Evolutionary conservation across 257 asterid species (phyloP), one percentile per base, ranked within the genome.

Genomic region (Ajuga chamaepitys): DNA sequence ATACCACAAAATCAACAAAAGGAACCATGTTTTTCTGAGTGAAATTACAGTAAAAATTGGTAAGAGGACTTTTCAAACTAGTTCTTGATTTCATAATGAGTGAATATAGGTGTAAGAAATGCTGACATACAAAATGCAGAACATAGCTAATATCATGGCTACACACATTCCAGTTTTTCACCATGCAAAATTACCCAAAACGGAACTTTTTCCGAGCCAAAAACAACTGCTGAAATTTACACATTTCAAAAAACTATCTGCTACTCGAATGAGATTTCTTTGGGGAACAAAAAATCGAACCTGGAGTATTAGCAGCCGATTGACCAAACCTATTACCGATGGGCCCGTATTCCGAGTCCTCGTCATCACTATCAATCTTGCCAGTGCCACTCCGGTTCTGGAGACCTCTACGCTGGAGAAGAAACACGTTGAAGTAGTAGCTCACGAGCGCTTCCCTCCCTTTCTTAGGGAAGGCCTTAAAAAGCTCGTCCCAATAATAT

Each of bases 351-450:
- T 81, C 88, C 3, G 89, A 66, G 4, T 86, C 88, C 58, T 88
- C 99, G 7, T 88, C 95, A 9, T 90, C 99, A 56, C 98, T 94
- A 75, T 83, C 80, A 12, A 88, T 77, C 9, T 78, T 66, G 63
- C 56, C 26, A 0, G 78, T 74, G 21, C 71, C 59, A 25, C 73
- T 64, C 85, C 99, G 73, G 63, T 83, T 94, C 82, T 94, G 96
- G 17, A 72, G 56, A 48, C 74, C 87, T 68, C 96, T 76, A 40
- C 86, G 83, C 64, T 79, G 70, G 13, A 79, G 81, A 51, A 87
- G 82, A 77, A 78, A 82, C 26, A 84, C 92, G 2, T 87, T 85
- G 75, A 75, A 87, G 74, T 87, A 84, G 64, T 87, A 87, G 63
- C 86, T 87, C 25, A 87, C 89, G 67, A 87, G 68, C 12, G 82